Base-by-base conservation (phyloP, 2,329 filamentous ascomycete species). In the Microcyclospora pomicola region DNA sequence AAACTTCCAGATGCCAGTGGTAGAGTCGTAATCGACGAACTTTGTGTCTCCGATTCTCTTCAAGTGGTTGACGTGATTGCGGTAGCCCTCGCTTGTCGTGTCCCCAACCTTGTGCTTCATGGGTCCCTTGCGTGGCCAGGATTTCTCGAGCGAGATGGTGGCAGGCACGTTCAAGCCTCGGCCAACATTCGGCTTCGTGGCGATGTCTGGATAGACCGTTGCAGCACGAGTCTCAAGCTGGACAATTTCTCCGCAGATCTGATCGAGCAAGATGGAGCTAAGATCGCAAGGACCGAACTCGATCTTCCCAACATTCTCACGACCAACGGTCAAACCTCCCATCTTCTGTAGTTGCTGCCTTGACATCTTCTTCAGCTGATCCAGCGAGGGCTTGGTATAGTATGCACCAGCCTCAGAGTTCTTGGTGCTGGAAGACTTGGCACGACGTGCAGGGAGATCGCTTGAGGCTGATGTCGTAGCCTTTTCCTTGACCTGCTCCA, bases 111-210 rank as follows among this genome's bases (percentile, higher is more conserved):
- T 39, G 15, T 46, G 52, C 46, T 67, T 69, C 56, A 73, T 75
- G 46, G 77, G 72, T 37, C 67, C 64, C 55, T 72, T 72, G 40
- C 88, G 81, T 24, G 91, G 91, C 80, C 84, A 96, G 0, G 87
- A 94, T 55, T 96, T 88, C 56, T 91, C 80, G 9, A 98, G 72
- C n/a, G 73, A 75, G 46, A 98, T 87, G 29, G 74, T 77, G 0
- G 91, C 84, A 2, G 86, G 87, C 6, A 95, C 84, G 53, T 98
- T 98, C 46, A 98, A 70, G 5, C 85, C 88, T 54, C 86, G 84
- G 41, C 92, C 91, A 41, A 79, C 71, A 0, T 80, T 72, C 12
- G 91, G 87, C 62, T 95, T 98, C 55, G 77, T 77, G 13, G 72
- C 70, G 31, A 77, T 68, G 33, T 80, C 72, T 4, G 69, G 80